Conservation (phyloP, 2,329 filamentous ascomycete species). For the Fusarium lateritium region DNA sequence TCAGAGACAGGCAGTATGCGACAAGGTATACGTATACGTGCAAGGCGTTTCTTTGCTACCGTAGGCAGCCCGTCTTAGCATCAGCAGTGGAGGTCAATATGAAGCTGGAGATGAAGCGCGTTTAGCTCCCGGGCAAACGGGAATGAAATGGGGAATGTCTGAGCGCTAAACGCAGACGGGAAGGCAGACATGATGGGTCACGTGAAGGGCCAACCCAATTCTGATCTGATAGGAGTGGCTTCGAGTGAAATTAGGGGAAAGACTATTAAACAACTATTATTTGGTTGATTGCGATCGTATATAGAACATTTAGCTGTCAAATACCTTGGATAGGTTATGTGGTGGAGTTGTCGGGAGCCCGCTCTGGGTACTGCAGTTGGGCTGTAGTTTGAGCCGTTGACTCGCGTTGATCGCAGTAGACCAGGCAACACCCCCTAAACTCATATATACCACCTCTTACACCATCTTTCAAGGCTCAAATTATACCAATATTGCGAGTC, state of each 20-base stretch:
- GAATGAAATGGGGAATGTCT: constrained; percentile 2
- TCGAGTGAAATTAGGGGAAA: background rate
- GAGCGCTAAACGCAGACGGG: constrained; percentile 28
- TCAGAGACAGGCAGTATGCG: background rate
- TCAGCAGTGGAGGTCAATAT: constrained; percentile 29
- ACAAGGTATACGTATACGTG: background rate
- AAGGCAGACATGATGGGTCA: constrained; percentile 24
- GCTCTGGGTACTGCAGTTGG: constrained; percentile 7
- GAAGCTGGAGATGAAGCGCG: constrained; percentile 29
- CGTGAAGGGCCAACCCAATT: constrained; percentile 21
- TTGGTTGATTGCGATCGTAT: background rate
- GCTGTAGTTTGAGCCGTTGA: constrained; percentile 39
- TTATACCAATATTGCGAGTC: constrained; percentile 16
- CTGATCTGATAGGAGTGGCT: constrained; percentile 7
- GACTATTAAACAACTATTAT: constrained; percentile 4
- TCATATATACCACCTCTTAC: background rate
- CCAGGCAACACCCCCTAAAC: background rate
- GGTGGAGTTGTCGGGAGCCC: constrained; percentile 20
- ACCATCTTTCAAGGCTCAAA: background rate
- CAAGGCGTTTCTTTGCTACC: background rate
- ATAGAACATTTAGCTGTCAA: background rate
- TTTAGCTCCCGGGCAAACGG: constrained; percentile 27
- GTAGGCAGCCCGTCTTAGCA: constrained; percentile 8
- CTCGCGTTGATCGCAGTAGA: constrained; percentile 18
- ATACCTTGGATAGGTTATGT: background rate